Evolutionary conservation across 1,284 basidiomycete species (phyloP), one percentile per base, ranked within the genome.

Genomic region (Boletus putidus): DNA sequence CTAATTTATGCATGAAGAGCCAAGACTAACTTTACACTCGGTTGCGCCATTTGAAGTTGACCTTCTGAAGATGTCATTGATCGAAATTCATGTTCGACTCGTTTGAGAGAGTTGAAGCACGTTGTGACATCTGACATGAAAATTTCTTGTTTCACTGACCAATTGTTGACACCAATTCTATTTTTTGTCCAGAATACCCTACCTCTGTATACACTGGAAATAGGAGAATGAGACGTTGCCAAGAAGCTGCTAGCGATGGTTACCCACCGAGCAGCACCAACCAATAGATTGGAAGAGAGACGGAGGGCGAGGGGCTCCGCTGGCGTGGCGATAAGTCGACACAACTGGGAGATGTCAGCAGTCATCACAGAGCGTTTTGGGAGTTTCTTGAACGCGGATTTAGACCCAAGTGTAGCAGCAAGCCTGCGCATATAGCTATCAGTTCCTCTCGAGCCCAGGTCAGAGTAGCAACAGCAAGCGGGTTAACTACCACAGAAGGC

Each of bases 381-480:
- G 10, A 95, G 77, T 67, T 88, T 92, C 68, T 84, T 90, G 76
- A 91, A 89, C n/a, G 85, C 83, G 18, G 89, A 91, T 73, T 88
- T 89, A 8, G 91, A 87, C 33, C 92, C 93, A 21, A 95, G 79
- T 2, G 92, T 95, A 6, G 92, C 92, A 36, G 92, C 91, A 48
- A 95, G 85, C 92, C 92, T 95, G 42, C 45, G 59, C 59, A 60
- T 53, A 56, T 39, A 61, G 21, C 12, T 6, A 42, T 72, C 43
- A 69, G 60, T 53, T 35, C 12, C 35, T 35, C 27, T 18, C 29
- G n/a, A 21, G 35, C 29, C 8, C 25, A 31, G 25, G 21, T n/a
- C 36, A 46, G 27, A 36, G 18, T 16, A 33, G 33, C 9, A 25
- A 16, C 20, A 49, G 31, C 7, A 50, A 46, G 44, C 25, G 29